Base-by-base conservation (phyloP, 1,284 basidiomycete species). In the Ganoderma lucidum region DNA sequence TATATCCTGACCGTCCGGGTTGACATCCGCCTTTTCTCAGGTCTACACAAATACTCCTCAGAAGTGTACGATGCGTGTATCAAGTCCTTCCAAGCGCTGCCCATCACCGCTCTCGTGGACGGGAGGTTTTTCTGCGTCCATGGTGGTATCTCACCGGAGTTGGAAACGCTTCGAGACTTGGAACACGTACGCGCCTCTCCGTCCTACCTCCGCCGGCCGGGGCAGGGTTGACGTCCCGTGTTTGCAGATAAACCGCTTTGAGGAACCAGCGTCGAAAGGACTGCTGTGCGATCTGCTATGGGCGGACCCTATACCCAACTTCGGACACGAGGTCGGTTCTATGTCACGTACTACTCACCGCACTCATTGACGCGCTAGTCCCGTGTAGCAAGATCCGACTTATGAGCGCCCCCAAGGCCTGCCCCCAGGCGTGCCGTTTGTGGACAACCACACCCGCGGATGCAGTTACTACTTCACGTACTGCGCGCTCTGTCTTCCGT, bases 71-170 rank as follows among this genome's bases (percentile, higher is more conserved):
- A 97, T 71, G 96, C 95, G 6, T 97, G 96, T 79, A 90, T 96
- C 78, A 89, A 92, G 65, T 96, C 96, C 0, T 99, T 99, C 85
- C 93, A 92, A 79, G 92, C 96, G 37, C 86, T 99, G 6, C 97
- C 97, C 2, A 84, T 99, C 39, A 90, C 96, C 0, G 98, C 96
- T 9, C 85, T 99, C 72, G 95, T 99, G 83, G 98, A 99, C 82
- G 90, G 92, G 77, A 95, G 96, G 77, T 99, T 99, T 86, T 92
- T 99, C 80, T 99, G 97, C 78, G 96, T 99, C 6, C 98, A 99
- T 77, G 97, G 98, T 9, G 97, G 98, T 19, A 88, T 99, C 55
- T 97, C 95, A 0, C 97, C 97, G 0, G 92, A 96, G 75, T 87
- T 99, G 3, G 85, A 91, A 74, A 93, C 91, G 6, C 85, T 99